Evolutionary conservation across 2,329 filamentous ascomycete genomes (phyloP).

Genomic region (Fusarium luffae): DNA sequence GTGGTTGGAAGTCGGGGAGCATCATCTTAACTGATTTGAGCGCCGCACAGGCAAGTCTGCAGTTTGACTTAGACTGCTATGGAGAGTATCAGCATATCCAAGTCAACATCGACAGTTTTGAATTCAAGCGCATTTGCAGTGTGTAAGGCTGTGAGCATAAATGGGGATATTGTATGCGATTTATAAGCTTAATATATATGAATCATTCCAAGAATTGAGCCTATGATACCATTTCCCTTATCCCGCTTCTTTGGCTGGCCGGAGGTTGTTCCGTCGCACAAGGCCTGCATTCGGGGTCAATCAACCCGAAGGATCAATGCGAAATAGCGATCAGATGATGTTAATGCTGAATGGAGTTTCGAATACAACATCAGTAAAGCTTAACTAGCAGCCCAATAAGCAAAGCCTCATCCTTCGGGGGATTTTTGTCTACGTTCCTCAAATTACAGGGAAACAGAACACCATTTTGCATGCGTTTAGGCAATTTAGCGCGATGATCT

Average conservation of each 20-base stretch:
- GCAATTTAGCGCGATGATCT: conserved; percentile 14
- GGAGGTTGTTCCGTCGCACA: not conserved
- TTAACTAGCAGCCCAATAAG: not conserved
- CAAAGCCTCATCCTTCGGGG: conserved; percentile 14
- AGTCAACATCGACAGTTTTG: not conserved
- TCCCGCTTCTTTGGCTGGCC: too few species aligned
- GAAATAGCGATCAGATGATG: conserved; percentile 5
- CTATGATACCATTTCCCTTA: not conserved
- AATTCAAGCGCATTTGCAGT: not conserved
- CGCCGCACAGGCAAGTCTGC: not conserved
- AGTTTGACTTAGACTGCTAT: not conserved
- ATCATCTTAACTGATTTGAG: not conserved
- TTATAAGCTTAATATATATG: not conserved
- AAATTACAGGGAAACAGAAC: not conserved
- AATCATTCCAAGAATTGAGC: not conserved
- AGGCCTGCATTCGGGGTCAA: not conserved
- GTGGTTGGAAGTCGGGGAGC: not conserved
- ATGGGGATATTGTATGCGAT: too few species aligned
- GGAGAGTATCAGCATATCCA: not conserved
- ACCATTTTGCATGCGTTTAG: not conserved
- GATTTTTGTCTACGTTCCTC: not conserved
- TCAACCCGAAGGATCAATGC: not conserved
- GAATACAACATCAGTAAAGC: conserved; percentile 23
- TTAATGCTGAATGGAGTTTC: not conserved
- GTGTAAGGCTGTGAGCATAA: not conserved